Conservation (phyloP, 225 moss, liverwort and hornwort species). For the Marchantia polymorpha region DNA sequence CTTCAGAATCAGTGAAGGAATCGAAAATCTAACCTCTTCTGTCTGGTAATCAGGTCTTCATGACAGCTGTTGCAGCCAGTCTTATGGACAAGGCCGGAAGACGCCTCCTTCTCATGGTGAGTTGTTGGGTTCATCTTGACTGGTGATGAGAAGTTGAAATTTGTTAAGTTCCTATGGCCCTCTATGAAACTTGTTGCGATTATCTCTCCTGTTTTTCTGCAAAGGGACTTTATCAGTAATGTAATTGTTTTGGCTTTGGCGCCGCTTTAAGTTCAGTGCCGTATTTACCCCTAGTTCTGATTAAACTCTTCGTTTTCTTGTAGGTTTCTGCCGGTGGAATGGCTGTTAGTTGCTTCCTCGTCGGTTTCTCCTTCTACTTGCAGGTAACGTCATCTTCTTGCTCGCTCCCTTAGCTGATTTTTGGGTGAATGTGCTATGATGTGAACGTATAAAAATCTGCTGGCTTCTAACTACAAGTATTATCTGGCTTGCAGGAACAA, state of each 20-base stretch:
- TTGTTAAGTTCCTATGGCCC: not conserved
- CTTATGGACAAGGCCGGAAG: conserved; percentile 58
- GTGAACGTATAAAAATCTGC: not conserved
- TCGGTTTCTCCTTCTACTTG: conserved; percentile 51
- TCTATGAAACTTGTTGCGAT: not conserved
- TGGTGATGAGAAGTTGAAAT: not conserved
- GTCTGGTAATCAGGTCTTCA: conserved; percentile 34
- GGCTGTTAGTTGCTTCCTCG: conserved; percentile 46
- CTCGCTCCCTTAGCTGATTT: not conserved
- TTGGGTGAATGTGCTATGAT: not conserved
- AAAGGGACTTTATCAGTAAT: not conserved
- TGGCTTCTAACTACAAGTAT: not conserved
- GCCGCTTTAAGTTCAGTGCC: too few species aligned
- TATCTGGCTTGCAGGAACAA: conserved; percentile 24
- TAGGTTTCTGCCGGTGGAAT: conserved; percentile 55
- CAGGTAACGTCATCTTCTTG: conserved; percentile 20
- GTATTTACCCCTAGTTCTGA: not conserved
- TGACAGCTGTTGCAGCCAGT: conserved; percentile 45
- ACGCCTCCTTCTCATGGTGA: conserved; percentile 51
- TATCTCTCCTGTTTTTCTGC: not conserved
- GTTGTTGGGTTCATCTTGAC: not conserved
- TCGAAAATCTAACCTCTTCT: not conserved
- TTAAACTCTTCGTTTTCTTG: not conserved
- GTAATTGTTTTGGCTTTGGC: not conserved
- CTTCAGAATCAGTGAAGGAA: not conserved